Base-by-base conservation (phyloP, 163 green algal species). In the Chlamydomonas reinhardtii region DNA sequence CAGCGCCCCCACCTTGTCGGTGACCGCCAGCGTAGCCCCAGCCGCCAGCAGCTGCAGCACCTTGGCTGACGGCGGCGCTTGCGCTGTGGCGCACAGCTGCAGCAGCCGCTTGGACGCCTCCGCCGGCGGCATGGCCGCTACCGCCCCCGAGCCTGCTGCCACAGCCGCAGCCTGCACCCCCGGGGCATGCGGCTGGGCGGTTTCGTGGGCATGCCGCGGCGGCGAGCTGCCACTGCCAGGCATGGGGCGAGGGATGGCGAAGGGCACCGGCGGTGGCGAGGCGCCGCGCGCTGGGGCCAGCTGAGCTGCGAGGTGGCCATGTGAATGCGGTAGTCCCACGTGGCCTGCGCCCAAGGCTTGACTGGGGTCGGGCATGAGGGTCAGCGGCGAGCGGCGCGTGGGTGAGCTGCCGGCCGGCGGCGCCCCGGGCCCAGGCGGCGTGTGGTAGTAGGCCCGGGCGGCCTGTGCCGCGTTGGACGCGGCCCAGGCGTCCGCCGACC, bases 41-140 rank as follows among this genome's bases (percentile, higher is more conserved):
- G 77, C 77, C 43, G 56, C 32, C 65, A 84, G 68, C 77, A 84
- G 77, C 43, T 68, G 31, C 65, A 29, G 25, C 77, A 84, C 77
- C 66, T 84, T 84, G 11, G 64, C 39, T 0, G 24, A 17, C 20
- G 68, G 24, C 19, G 77, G 77, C n/a, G 65, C 32, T 31, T 48
- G 35, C 4, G 65, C n/a, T 0, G 32, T 25, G 17, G 77, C 77
- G 27, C 65, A 76, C 31, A 84, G 77, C 77, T 84, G 77, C 66
- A 84, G 48, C 37, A 84, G 77, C n/a, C 77, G 77, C 48, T 84
- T 84, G 19, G 65, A 76, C 29, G 77, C 77, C 35, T 84, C 77
- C 5, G 4, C 16, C 6, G 61, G 4, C 25, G 16, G 24, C 74
- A 82, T 32, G 48, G 11, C 48, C 14, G 48, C 48, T 2, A 9